These are phyloP conservation scores for Pueraria montana DNA, from an alignment of 306 rosid species.

Conservation along the genomic window DNA sequence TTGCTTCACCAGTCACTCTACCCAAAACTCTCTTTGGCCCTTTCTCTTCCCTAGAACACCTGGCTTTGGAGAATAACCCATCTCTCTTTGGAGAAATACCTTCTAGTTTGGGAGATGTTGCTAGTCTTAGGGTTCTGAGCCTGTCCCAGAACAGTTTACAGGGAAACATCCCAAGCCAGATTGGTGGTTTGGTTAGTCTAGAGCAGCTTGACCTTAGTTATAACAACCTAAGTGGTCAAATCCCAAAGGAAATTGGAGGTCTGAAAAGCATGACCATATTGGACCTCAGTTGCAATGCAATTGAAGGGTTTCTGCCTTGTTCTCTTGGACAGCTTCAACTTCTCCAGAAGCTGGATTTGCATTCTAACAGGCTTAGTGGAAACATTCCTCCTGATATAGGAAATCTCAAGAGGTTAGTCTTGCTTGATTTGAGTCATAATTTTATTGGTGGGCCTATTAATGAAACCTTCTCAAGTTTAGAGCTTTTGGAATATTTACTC, in stretches of 20 bases:
- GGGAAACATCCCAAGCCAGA: slow-evolving; percentile 59
- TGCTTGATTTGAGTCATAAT: slow-evolving; percentile 71
- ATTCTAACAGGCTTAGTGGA: slow-evolving; percentile 66
- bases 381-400: slow-evolving; percentile 58
- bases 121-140: slow-evolving; percentile 61
- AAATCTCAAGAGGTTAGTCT: slow-evolving; percentile 57
- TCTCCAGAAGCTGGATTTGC: slow-evolving; percentile 69
- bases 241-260: slow-evolving; percentile 67
- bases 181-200: slow-evolving; percentile 57
- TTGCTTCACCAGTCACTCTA: slow-evolving; percentile 56
- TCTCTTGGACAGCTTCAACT: slow-evolving; percentile 61
- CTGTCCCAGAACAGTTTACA: slow-evolving; percentile 67
- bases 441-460: slow-evolving; percentile 66
- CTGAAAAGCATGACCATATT: slow-evolving; percentile 62
- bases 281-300: slow-evolving; percentile 68
- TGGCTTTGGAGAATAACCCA: slow-evolving; percentile 70
- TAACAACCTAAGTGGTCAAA: slow-evolving; percentile 67
- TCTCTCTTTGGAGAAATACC: slow-evolving; percentile 66
- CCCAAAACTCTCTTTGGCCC: slow-evolving; percentile 58
- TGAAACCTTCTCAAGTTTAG: slow-evolving; percentile 57
- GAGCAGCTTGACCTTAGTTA: slow-evolving; percentile 75
- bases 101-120: slow-evolving; percentile 47
- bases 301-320: slow-evolving; percentile 60
- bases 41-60: slow-evolving; percentile 62
- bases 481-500: slow-evolving; percentile 60